Percentiles rank a stretch among this genome's conserved stretches.
Conservation (phyloP, 139 green algal species). For the Micractinium sp. region DNA sequence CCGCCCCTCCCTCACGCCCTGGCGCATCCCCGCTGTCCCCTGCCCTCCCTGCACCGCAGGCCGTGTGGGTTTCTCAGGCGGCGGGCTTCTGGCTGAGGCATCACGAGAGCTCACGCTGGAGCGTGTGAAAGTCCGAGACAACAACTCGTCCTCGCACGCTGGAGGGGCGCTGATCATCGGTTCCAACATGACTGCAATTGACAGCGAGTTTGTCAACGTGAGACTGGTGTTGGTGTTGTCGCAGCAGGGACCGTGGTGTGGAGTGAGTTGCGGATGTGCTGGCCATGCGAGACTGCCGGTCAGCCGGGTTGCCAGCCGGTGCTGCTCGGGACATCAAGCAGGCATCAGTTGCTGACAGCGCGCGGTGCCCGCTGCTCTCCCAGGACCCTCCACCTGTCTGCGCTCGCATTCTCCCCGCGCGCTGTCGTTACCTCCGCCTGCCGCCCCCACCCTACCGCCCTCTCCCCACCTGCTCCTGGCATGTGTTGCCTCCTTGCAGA, state of each 20-base stretch:
- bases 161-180: constrained; percentile 5
- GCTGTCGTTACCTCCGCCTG: neutral
- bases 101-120: neutral
- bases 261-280: neutral
- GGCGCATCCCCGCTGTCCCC: too few species aligned
- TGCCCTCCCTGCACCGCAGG: neutral
- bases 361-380: neutral
- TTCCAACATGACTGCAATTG: neutral
- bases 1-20: neutral
- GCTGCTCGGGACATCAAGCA: neutral
- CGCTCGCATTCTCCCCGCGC: neutral
- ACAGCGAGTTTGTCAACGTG: constrained; percentile 11
- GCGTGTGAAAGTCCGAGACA: neutral
- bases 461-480: neutral
- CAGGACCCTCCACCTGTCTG: neutral
- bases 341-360: too few species aligned
- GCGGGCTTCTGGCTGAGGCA: neutral
- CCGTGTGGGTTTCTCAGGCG: neutral
- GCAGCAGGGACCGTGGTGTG: too few species aligned
- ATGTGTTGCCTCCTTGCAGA: constrained; percentile 9
- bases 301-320: neutral
- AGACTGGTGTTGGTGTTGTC: neutral
- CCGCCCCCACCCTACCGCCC: neutral
- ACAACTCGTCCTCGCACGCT: neutral
- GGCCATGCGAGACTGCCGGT: neutral